Evolutionary conservation across 2,329 filamentous ascomycete genomes (phyloP).

Genomic region (Phaeoacremonium minimum): DNA sequence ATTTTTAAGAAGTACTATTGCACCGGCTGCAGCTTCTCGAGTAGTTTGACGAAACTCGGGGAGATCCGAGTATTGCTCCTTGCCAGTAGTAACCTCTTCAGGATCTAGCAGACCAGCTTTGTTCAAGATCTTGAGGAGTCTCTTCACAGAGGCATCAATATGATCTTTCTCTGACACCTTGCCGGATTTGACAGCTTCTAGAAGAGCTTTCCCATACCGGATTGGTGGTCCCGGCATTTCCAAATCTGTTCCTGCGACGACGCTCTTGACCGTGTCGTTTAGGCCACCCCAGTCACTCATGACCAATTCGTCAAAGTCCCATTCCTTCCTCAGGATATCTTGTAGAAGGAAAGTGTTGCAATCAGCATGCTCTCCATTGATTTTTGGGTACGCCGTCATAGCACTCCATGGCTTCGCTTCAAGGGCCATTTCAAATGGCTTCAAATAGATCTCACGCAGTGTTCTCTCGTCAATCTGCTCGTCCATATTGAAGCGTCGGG

Average conservation of each 20-base stretch:
- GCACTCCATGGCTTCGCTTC: not conserved
- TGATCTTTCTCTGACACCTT: constrained; percentile 3
- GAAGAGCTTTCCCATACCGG: constrained; percentile 9
- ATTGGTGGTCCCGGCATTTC: constrained; percentile 25
- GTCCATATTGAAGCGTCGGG: constrained; percentile 16
- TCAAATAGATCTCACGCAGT: not conserved
- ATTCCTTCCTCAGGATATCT: not conserved
- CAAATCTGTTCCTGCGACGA: constrained; percentile 23
- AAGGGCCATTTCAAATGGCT: not conserved
- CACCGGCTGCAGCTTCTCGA: constrained; percentile 14
- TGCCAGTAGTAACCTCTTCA: constrained; percentile 2
- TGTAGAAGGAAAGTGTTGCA: not conserved
- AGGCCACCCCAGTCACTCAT: not conserved
- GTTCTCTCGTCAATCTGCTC: not conserved
- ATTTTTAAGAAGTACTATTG: constrained; percentile 18
- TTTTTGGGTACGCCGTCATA: not conserved
- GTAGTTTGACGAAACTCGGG: constrained; percentile 11
- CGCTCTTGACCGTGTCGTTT: constrained; percentile 9
- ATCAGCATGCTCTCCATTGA: not conserved
- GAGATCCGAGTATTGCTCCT: constrained; percentile 10
- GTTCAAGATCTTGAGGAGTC: constrained; percentile 5
- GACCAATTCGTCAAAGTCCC: not conserved
- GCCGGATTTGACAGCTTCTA: constrained; percentile 6
- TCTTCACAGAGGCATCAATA: constrained; percentile 3
- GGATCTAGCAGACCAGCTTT: constrained; percentile 2